phyloP scores from a whole-genome alignment of 352 stramenopile species.

The Pythium aquatile region DNA sequence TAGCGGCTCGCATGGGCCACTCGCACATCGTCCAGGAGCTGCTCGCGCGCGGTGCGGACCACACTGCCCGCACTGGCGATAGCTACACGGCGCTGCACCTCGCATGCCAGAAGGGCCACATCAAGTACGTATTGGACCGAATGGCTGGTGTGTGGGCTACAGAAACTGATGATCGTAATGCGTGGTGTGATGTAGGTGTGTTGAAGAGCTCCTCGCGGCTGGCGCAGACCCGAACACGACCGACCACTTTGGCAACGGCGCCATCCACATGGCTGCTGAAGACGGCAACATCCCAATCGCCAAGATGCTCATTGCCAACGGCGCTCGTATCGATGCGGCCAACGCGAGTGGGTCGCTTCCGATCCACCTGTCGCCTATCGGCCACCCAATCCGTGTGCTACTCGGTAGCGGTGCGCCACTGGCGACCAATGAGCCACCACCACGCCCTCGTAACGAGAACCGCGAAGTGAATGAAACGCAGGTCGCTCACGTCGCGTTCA shows the following conservation, averaged over 20 bases:
- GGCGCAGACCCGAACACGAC: slow-evolving; percentile 78
- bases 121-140: slow-evolving; percentile 35
- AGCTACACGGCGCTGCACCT: slow-evolving; percentile 83
- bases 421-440: slow-evolving; percentile 66
- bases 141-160: neutral
- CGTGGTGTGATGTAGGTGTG: slow-evolving; percentile 35
- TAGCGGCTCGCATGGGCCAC: slow-evolving; percentile 77
- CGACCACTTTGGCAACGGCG: slow-evolving; percentile 79
- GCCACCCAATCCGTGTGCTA: slow-evolving; percentile 80
- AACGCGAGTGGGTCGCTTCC: slow-evolving; percentile 81
- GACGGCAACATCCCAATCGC: slow-evolving; percentile 74
- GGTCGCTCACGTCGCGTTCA: slow-evolving; percentile 83
- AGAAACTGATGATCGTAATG: slow-evolving; percentile 18
- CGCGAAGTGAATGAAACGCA: slow-evolving; percentile 65
- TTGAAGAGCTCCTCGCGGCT: slow-evolving; percentile 69
- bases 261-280: slow-evolving; percentile 81
- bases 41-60: slow-evolving; percentile 62
- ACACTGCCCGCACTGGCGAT: slow-evolving; percentile 66
- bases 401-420: slow-evolving; percentile 70
- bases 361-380: slow-evolving; percentile 83
- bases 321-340: slow-evolving; percentile 65
- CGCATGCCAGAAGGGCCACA: slow-evolving; percentile 65
- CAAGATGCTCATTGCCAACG: slow-evolving; percentile 73
- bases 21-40: slow-evolving; percentile 74
- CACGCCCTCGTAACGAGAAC: slow-evolving; percentile 48